A percentile compares a stretch with the other conserved stretches of the same genome.
phyloP scores from a whole-genome alignment of 306 rosid genomes.

The Castanea sativa region DNA sequence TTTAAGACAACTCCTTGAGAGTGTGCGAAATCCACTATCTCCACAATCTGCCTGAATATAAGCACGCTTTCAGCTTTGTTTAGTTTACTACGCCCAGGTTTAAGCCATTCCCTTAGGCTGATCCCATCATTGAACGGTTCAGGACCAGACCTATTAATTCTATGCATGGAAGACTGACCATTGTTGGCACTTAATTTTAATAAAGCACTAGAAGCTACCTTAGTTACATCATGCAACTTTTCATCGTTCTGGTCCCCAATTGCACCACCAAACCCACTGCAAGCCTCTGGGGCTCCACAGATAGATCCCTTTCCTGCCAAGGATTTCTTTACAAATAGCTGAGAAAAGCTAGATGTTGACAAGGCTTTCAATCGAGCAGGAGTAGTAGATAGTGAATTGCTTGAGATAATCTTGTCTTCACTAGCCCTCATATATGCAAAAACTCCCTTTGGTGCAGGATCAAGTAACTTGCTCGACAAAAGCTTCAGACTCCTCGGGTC shows the following conservation, averaged over 20 bases:
- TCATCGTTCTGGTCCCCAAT: constrained; percentile 29
- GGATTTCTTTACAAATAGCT: constrained; percentile 28
- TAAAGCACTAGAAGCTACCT: constrained; percentile 19
- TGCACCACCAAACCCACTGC: constrained; percentile 10
- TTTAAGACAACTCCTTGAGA: constrained; percentile 52
- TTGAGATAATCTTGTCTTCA: constrained; percentile 33
- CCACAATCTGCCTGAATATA: constrained; percentile 57
- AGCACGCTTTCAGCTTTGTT: constrained; percentile 38
- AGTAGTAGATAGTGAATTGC: constrained; percentile 24
- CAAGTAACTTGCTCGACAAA: constrained; percentile 18
- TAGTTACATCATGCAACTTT: constrained; percentile 13
- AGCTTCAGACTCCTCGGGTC: constrained; percentile 25
- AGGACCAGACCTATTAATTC: constrained; percentile 9
- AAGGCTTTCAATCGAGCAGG: constrained; percentile 22
- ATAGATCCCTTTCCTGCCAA: constrained; percentile 44
- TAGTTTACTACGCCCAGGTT: constrained; percentile 21
- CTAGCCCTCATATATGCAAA: constrained; percentile 33
- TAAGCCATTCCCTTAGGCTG: constrained; percentile 60
- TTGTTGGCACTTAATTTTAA: constrained; percentile 17
- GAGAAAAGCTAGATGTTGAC: constrained; percentile 36
- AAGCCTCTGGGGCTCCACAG: constrained; percentile 26
- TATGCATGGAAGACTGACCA: constrained; percentile 25
- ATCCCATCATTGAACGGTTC: constrained; percentile 30
- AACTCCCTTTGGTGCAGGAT: constrained; percentile 26
- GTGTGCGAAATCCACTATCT: constrained; percentile 50